Evolutionary conservation across 345 rosid species (phyloP).

Genomic region (Gossypium bickii): DNA sequence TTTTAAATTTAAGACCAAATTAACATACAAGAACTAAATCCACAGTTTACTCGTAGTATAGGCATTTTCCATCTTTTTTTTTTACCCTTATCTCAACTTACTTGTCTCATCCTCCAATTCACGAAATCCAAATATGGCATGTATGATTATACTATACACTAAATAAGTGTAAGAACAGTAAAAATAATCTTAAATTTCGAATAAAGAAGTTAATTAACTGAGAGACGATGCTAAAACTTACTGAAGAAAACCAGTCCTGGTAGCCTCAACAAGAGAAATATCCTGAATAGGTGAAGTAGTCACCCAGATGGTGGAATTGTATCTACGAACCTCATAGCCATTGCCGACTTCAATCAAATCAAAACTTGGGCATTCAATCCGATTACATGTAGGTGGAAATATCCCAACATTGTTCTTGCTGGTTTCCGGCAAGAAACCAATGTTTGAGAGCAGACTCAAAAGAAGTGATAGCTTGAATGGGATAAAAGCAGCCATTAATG

Average conservation of each 20-base stretch:
- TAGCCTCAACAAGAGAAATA: conserved; percentile 69
- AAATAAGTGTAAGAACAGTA: neutral
- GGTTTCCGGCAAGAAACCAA: conserved; percentile 18
- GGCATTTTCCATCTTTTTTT: too few species aligned
- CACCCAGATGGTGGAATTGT: conserved; percentile 55
- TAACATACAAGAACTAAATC: too few species aligned
- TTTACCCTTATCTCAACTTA: too few species aligned
- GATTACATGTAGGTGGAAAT: conserved; percentile 62
- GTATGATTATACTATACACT: neutral
- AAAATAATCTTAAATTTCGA: too few species aligned
- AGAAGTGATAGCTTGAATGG: conserved; percentile 39
- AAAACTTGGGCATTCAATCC: conserved; percentile 77
- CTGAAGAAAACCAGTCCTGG: conserved; percentile 69
- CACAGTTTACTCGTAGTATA: too few species aligned
- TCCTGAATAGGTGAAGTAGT: conserved; percentile 64
- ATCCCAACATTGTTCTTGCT: conserved; percentile 6
- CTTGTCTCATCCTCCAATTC: too few species aligned
- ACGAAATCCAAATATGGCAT: too few species aligned
- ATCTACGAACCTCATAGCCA: conserved; percentile 69
- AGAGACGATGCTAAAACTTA: conserved; percentile 20
- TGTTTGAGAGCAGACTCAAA: conserved; percentile 45
- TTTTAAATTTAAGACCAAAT: too few species aligned
- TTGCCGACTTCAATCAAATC: conserved; percentile 44
- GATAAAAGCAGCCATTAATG: conserved; percentile 33
- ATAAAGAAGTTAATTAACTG: neutral